Percentiles rank a stretch among this genome's conserved stretches.
Evolutionary conservation across 164 flowering plant genomes (phyloP).

Genomic region (Paratinospora sagittata): DNA sequence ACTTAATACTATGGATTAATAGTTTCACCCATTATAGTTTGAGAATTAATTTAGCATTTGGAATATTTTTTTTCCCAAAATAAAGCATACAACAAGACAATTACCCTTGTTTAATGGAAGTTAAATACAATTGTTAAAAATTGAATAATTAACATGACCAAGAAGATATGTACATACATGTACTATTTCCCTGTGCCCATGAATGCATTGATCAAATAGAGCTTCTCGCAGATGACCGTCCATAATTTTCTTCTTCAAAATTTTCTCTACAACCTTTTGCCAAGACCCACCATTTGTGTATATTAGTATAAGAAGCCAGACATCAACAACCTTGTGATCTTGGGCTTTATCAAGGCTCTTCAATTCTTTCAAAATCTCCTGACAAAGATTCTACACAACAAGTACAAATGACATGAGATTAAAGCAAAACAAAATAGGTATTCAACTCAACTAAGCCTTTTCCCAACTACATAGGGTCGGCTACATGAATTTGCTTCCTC

Average conservation of each 20-base stretch:
- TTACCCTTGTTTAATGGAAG: neutral
- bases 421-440: too few relatives aligned
- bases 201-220: slow-evolving; percentile 67
- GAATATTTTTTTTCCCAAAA: neutral
- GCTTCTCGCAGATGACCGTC: slow-evolving; percentile 47
- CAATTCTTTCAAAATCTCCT: slow-evolving; percentile 66
- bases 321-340: slow-evolving; percentile 73
- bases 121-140: neutral
- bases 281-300: slow-evolving; percentile 54
- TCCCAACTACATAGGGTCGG: too few relatives aligned
- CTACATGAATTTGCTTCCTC: too few relatives aligned
- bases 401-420: neutral
- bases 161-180: slow-evolving; percentile 51
- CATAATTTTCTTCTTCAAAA: slow-evolving; percentile 59
- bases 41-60: neutral
- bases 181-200: slow-evolving; percentile 50
- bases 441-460: too few relatives aligned
- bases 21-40: neutral
- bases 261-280: slow-evolving; percentile 50
- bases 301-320: slow-evolving; percentile 73
- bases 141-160: neutral
- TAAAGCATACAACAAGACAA: neutral
- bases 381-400: slow-evolving; percentile 46
- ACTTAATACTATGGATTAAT: neutral
- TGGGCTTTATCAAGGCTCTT: slow-evolving; percentile 45